phyloP scores from a whole-genome alignment of 2,329 filamentous ascomycete genomes.

The Cladosporium oxysporum region DNA sequence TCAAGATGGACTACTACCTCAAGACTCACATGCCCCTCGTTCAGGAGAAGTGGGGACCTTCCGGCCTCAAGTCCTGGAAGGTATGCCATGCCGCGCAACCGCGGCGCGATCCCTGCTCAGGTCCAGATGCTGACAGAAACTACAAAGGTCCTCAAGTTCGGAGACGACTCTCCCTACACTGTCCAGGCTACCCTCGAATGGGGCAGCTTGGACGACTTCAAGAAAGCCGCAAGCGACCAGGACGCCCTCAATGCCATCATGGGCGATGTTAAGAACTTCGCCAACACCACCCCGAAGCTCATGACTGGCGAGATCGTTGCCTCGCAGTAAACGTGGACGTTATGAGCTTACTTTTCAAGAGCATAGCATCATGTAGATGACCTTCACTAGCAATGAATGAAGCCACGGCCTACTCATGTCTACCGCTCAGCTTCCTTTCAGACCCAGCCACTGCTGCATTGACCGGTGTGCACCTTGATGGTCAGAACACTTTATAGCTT shows the following conservation, averaged over 20 bases:
- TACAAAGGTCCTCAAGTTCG: conserved; percentile 35
- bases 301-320: conserved; percentile 35
- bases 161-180: conserved; percentile 34
- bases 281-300: conserved; percentile 38
- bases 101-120: background rate
- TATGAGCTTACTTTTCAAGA: background rate
- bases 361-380: background rate
- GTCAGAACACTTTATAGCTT: background rate
- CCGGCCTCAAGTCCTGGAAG: conserved; percentile 36
- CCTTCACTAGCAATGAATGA: background rate
- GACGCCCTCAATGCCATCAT: conserved; percentile 32
- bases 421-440: background rate
- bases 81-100: background rate
- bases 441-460: background rate
- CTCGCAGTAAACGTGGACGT: conserved; percentile 12
- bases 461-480: background rate
- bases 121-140: background rate
- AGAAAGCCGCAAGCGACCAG: conserved; percentile 29
- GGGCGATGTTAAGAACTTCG: conserved; percentile 40
- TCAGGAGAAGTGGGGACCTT: conserved; percentile 33
- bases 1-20: conserved; percentile 45
- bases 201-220: conserved; percentile 30
- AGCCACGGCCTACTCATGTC: background rate
- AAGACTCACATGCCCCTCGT: conserved; percentile 43
- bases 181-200: conserved; percentile 40